Evolutionary conservation across 2,329 filamentous ascomycete species (phyloP), one percentile per base, ranked within the genome.

Genomic region (Camillea tinctor): DNA sequence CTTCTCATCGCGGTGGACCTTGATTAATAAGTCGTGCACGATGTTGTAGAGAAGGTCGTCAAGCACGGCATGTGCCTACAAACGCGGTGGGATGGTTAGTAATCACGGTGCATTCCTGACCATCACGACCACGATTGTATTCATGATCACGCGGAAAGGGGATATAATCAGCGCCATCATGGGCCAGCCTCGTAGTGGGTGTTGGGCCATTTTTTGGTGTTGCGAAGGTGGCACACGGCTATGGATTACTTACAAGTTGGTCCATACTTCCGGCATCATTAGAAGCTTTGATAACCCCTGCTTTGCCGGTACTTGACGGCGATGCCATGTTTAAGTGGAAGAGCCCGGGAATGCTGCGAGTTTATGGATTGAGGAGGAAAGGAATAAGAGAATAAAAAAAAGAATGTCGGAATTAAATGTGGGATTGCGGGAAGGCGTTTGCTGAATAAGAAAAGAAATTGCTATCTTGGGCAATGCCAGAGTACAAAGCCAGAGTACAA

Each of bases 1-100:
- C 79, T 93, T 93, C 77, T 94, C 91, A 67, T 90, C 84, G 66
- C 88, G 89, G 74, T 94, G 91, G 49, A 86, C 87, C 73, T 90
- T 86, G 69, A 92, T 81, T 64, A 92, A 80, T 55, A 92, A 81
- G 72, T 91, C 89, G 74, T 90, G 88, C 66, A 93, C 83, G 70
- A 93, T 84, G 74, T 91, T 93, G 78, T 90, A 87, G 63, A 94
- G 79, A 58, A 89, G 77, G 71, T 93, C 90, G 70, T 93, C 88
- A 70, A 94, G 82, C 61, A 94, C 84, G 21, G 83, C 78, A 71
- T 87, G 82, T 64, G 86, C 80, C 86, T 88, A 26, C 59, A 59
- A n/a, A 52, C 49, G 53, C 24, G 52, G 50, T 55, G 50, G 7
- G 51, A 48, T 36, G 26, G 44, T 60, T 36, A 59, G 40, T 36